phyloP scores from a whole-genome alignment of 208 protist genomes.

The Trypanosoma avium region DNA sequence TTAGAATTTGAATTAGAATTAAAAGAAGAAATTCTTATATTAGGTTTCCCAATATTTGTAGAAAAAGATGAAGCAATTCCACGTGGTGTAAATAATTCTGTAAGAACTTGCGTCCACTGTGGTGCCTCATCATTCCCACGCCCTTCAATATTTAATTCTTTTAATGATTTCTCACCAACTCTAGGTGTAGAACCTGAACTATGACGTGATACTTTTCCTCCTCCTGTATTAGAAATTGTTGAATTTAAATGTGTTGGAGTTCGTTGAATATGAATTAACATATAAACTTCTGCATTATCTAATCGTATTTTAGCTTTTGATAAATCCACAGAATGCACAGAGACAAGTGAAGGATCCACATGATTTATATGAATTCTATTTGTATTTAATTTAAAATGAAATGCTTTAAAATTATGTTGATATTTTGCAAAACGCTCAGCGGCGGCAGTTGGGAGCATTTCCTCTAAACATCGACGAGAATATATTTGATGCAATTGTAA shows the following conservation, averaged over 20 bases:
- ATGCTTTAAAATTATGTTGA: conserved; percentile 57
- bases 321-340: conserved; percentile 46
- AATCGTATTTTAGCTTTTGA: conserved; percentile 31
- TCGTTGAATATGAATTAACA: conserved; percentile 66
- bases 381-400: too few species aligned
- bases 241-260: too few species aligned
- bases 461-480: not conserved
- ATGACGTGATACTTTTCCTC: not conserved
- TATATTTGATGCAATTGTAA: not conserved
- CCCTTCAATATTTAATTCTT: conserved; percentile 7
- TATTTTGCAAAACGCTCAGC: conserved; percentile 29
- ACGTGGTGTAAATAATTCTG: conserved; percentile 65
- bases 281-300: conserved; percentile 41
- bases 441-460: conserved; percentile 1
- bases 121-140: conserved; percentile 20
- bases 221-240: not conserved
- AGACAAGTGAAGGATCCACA: conserved; percentile 25
- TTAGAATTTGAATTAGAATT: not conserved
- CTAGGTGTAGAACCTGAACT: not conserved
- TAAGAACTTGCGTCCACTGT: conserved; percentile 50
- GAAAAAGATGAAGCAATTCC: conserved; percentile 50
- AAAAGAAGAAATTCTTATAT: not conserved
- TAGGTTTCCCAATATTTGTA: conserved; percentile 32
- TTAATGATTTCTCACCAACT: not conserved
- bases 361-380: not conserved